These are phyloP conservation scores for Eruca vesicaria DNA, from an alignment of 441 rosid species.

Conservation along the genomic window DNA sequence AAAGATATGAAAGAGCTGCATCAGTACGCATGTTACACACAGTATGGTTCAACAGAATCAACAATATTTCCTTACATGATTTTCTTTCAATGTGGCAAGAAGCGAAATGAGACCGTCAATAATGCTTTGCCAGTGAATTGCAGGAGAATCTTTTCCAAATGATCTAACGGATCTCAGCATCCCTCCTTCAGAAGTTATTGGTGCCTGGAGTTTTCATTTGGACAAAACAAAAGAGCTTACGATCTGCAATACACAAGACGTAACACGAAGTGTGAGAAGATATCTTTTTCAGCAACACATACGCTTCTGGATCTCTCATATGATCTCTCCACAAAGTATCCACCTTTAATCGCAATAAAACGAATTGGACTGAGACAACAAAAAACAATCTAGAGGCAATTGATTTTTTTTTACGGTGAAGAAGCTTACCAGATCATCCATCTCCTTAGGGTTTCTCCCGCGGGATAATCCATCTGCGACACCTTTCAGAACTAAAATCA, in stretches of 20 bases:
- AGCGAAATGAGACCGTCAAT: conserved; percentile 81
- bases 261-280: too few species aligned
- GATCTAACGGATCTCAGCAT: conserved; percentile 92
- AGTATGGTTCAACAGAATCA: background rate
- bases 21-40: too few species aligned
- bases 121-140: conserved; percentile 93
- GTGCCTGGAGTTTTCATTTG: conserved; percentile 63
- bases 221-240: too few species aligned
- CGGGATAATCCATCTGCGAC: conserved; percentile 83
- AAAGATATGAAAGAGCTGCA: too few species aligned
- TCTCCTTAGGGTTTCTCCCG: conserved; percentile 72
- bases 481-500: conserved; percentile 73
- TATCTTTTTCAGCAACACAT: too few species aligned
- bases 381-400: background rate
- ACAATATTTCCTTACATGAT: conserved; percentile 58
- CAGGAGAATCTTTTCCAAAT: conserved; percentile 84
- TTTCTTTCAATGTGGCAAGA: conserved; percentile 80
- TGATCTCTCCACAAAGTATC: too few species aligned
- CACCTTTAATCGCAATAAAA: too few species aligned
- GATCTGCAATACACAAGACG: too few species aligned
- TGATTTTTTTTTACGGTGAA: background rate
- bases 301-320: too few species aligned
- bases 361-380: too few species aligned
- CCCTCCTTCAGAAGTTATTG: conserved; percentile 85
- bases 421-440: conserved; percentile 62